A percentile compares a stretch with the other conserved stretches of the same genome.
phyloP scores from a whole-genome alignment of 345 rosid genomes.

The Moricandia moricandioides region DNA sequence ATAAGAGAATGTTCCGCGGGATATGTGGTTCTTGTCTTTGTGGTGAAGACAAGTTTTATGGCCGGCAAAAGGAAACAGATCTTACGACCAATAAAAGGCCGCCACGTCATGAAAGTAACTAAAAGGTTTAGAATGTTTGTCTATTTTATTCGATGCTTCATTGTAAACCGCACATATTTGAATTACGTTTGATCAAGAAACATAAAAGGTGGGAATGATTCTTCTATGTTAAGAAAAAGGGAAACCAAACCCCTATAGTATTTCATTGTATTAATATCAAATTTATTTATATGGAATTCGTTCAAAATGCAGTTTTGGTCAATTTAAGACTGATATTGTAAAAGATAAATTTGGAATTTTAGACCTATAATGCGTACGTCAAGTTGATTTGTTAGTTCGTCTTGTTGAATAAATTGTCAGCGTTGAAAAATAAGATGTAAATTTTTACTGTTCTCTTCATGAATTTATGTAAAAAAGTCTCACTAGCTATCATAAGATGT shows the following conservation, averaged over 20 bases:
- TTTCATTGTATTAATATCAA: conserved; percentile 14
- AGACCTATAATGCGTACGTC: conserved; percentile 8
- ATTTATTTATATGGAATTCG: background rate
- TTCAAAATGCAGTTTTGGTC: background rate
- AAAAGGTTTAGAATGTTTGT: conserved; percentile 6
- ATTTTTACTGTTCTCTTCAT: background rate
- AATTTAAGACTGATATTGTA: background rate
- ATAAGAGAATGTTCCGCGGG: conserved; percentile 26
- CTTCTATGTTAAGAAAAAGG: background rate
- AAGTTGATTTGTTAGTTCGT: conserved; percentile 9
- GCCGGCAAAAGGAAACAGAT: conserved; percentile 35
- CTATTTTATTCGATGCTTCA: conserved; percentile 21
- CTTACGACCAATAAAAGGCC: background rate
- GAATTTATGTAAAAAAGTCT: background rate
- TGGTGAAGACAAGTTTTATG: conserved; percentile 31
- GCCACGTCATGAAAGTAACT: conserved; percentile 20
- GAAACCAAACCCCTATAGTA: background rate
- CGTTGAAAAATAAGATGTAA: conserved; percentile 9
- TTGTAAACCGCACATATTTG: conserved; percentile 32
- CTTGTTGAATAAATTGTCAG: conserved; percentile 13
- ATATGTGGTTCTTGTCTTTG: conserved; percentile 21
- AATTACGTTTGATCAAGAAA: conserved; percentile 2
- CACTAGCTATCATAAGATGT: background rate
- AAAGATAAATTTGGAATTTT: background rate
- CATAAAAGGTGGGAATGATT: background rate